A percentile compares a stretch with the other conserved stretches of the same genome.
Evolutionary conservation across 768 basidiomycete genomes (phyloP).

Genomic region (Pisolithus tinctorius): DNA sequence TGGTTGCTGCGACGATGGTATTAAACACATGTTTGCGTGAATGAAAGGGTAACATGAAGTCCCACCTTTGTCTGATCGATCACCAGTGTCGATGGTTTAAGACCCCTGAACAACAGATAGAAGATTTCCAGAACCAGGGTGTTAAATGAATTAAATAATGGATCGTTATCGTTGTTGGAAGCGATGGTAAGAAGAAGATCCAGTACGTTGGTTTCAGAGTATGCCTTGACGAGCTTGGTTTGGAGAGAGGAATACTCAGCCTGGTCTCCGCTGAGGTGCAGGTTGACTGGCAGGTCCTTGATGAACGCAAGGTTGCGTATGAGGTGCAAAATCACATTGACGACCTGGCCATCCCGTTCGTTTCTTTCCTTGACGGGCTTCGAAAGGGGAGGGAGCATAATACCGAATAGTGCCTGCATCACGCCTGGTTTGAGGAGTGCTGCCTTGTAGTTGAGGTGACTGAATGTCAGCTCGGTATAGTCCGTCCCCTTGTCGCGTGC

Average conservation of each 20-base stretch:
- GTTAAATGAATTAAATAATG: conserved; percentile 82
- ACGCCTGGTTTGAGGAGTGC: conserved; percentile 57
- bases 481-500: conserved; percentile 77
- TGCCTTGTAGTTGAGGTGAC: conserved; percentile 87
- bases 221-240: conserved; percentile 61
- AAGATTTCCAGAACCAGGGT: conserved; percentile 89
- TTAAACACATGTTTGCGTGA: conserved; percentile 7
- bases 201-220: conserved; percentile 67
- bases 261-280: conserved; percentile 66
- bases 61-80: conserved; percentile 60
- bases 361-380: conserved; percentile 62
- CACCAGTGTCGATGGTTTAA: conserved; percentile 54
- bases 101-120: conserved; percentile 81
- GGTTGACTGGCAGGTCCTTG: conserved; percentile 73
- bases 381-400: conserved; percentile 73
- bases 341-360: conserved; percentile 78
- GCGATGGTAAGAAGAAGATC: conserved; percentile 83
- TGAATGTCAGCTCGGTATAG: conserved; percentile 75
- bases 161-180: conserved; percentile 65
- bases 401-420: conserved; percentile 63
- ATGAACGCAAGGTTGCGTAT: conserved; percentile 94
- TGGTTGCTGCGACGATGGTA: conserved; percentile 46
- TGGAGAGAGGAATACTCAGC: conserved; percentile 76
- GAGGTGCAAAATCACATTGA: conserved; percentile 83
- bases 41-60: conserved; percentile 1